Base-by-base conservation (phyloP, 192 early-diverging fungal species). In the Podila verticillata region DNA sequence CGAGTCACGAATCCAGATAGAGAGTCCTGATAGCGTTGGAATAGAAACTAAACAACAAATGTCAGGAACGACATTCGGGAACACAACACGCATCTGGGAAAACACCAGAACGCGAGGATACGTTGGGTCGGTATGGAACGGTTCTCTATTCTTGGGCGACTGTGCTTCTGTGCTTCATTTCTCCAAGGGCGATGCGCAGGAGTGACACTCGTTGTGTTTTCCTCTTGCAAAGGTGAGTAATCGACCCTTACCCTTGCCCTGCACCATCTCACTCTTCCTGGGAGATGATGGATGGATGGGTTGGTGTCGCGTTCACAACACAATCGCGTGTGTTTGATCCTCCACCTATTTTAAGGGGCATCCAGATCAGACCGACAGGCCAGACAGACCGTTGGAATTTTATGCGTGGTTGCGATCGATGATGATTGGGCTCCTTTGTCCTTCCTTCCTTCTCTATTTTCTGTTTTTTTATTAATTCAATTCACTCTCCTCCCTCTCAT, bases 1-100 rank as follows among this genome's bases (percentile, higher is more conserved):
- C 61, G 73, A 28, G 73, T 75, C 5, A 75, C 66, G 61, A 75
- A 75, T 35, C 73, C 73, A 7, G 73, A 75, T 39, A 59, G 66
- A 10, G 72, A 57, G 15, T 9, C 13, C 0, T 7, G 1, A 10
- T 66, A 35, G 24, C 3, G 34, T 34, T 57, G 56, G 22, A 31
- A 54, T 57, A 24, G 15, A 22, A 19, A 22, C 20, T 5, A 24
- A 54, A 26, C 20, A 54, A 20, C 20, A n/a, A 54, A 51, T 22
- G 20, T 51, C n/a, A 51, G 20, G 24, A 54, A 54, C 22, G 24
- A 5, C 2, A 54, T 54, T 54, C 22, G 0, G 8, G 22, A 54
- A 54, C 51, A 54, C n/a, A n/a, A n/a, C n/a, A n/a, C n/a, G n/a
- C n/a, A 54, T 54, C 8, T 26, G 10, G 51, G 22, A 54, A 54